Evolutionary conservation across 768 basidiomycete species (phyloP), one percentile per base, ranked within the genome.

Genomic region (Sistotremastrum niveocremeum): DNA sequence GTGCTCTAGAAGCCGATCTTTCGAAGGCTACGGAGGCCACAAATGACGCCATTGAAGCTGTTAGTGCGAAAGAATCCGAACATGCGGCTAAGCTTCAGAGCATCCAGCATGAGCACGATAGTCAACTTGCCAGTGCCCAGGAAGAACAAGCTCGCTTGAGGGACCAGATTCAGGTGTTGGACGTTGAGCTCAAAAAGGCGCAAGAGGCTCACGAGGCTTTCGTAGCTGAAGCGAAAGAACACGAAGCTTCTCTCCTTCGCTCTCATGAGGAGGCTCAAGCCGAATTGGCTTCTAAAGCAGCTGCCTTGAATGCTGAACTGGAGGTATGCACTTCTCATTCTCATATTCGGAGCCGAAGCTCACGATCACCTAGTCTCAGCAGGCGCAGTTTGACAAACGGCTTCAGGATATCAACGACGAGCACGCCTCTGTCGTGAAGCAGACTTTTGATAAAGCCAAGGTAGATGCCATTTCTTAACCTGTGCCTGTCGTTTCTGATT

Each of bases 391-490:
- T 50, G 68, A 69, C 9, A 62, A 64, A 42, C 67, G 77, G 38
- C 63, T 87, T 11, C 65, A 78, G 51, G 76, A 49, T 32, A 46
- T 51, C 7, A 49, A 48, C 44, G 47, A 32, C 12, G 49, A 57
- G 48, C 53, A 53, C 30, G 52, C 52, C 11, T 32, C 33, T 9
- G 33, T 52, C 29, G 34, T 58, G 41, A 30, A 51, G 8, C 44
- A 84, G 47, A 81, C 79, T 3, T 86, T 87, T 58, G 74, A 81
- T 49, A 77, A 74, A 40, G 84, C 85, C 11, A 88, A 87, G 75
- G 87, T 79, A 52, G 42, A 65, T 59, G 30, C 37, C 20, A 28
- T 44, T 3, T 29, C 29, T 32, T 42, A 11, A 20, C 33, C n/a
- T 2, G 12, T 3, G 8, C 42, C 49, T 28, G 3, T 39, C 34